Base-by-base conservation (phyloP, 306 rosid species). In the Acacia melanoxylon region DNA sequence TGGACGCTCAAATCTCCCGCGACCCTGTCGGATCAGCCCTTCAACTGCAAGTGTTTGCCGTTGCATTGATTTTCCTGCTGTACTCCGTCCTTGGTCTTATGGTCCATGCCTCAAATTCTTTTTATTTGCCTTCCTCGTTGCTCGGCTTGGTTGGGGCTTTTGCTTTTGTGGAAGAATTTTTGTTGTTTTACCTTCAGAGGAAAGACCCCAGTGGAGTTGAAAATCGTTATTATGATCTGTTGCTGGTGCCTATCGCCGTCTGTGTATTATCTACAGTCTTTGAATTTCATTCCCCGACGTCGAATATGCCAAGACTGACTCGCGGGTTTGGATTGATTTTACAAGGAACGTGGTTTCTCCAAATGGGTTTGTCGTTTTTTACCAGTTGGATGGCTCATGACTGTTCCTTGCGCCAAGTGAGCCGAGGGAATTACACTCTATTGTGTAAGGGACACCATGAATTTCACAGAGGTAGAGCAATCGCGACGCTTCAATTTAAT, bases 401-500 rank as follows among this genome's bases (percentile, higher is more conserved):
- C 8, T 95, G 99, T 44, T 49, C 66, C 27, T 19, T 93, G 86
- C 90, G 88, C 79, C 58, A 56, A 35, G 85, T 83, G 82, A 95
- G 97, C 41, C 83, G 90, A 51, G 99, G 97, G 72, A 95, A 95
- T 79, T 93, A 87, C 81, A 93, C 91, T 1, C 31, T 93, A 14
- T 85, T 81, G 71, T 95, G 99, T 63, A 91, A 90, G 68, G 99
- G 91, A 0, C 97, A 93, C 74, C 68, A 84, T 24, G 95, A 91
- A 22, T 91, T 83, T 82, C 98, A 93, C 81, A 83, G 98, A 63
- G 98, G 94, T 41, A 90, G 94, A 59, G 97, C 98, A 11, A 87
- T 95, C n/a, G 98, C 97, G 10, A 95, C 99, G 25, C 98, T 95
- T 82, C 99, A 91, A 85, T 95, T 95, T 78, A 95, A 95, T 81